These are phyloP conservation scores for Leccinum subtestaceum DNA, from an alignment of 768 basidiomycete genomes.

Conservation along the genomic window DNA sequence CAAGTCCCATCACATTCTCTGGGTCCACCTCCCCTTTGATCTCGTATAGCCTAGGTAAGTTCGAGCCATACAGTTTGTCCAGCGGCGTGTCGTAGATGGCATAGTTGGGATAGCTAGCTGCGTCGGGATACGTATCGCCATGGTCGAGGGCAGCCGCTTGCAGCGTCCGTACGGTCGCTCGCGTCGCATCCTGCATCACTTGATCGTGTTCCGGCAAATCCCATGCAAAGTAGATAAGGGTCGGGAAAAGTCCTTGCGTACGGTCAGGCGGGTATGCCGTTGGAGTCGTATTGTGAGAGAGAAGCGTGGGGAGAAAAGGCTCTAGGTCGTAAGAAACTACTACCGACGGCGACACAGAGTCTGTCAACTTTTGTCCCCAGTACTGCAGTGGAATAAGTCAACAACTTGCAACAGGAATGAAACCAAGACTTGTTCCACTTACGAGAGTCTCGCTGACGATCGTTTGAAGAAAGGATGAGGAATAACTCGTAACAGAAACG, in stretches of 20 bases:
- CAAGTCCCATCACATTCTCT: too few relatives aligned
- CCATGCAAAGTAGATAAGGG: slow-evolving; percentile 41
- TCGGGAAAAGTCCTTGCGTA: slow-evolving; percentile 35
- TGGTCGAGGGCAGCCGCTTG: slow-evolving; percentile 28
- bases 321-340: slow-evolving; percentile 32
- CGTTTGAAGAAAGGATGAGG: slow-evolving; percentile 10
- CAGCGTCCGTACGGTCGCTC: slow-evolving; percentile 38
- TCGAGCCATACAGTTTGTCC: too few relatives aligned
- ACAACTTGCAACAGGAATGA: too few relatives aligned
- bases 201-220: not conserved
- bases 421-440: not conserved
- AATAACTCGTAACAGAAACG: not conserved
- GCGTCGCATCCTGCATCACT: slow-evolving; percentile 35
- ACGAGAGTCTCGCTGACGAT: slow-evolving; percentile 12
- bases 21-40: too few relatives aligned
- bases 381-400: too few relatives aligned
- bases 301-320: slow-evolving; percentile 46
- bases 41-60: too few relatives aligned
- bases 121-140: too few relatives aligned
- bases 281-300: slow-evolving; percentile 33
- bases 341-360: too few relatives aligned
- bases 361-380: too few relatives aligned
- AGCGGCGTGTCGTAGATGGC: too few relatives aligned
- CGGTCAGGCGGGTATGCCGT: slow-evolving; percentile 49
- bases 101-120: too few relatives aligned